Percentiles rank a stretch among this genome's conserved stretches.
These are phyloP conservation scores for Podospora pseudoanserina DNA, from an alignment of 495 filamentous ascomycete genomes.

Conservation along the genomic window DNA sequence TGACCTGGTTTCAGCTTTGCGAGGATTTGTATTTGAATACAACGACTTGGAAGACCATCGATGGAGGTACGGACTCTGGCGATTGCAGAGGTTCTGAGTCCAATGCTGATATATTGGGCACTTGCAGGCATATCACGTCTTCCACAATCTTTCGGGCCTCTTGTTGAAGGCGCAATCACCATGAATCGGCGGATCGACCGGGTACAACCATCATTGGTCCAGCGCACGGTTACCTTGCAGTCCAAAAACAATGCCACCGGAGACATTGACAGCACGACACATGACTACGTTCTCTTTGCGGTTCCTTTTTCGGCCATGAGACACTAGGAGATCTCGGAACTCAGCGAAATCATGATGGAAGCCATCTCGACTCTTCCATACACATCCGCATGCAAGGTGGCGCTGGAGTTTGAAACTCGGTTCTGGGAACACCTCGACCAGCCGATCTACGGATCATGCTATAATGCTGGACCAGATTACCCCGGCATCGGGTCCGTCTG, in stretches of 20 bases:
- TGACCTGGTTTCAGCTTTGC: slow-evolving; percentile 30
- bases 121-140: slow-evolving; percentile 48
- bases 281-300: slow-evolving; percentile 63
- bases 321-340: slow-evolving; percentile 44
- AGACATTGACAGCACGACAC: slow-evolving; percentile 43
- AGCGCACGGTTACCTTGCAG: slow-evolving; percentile 30
- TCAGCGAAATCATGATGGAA: slow-evolving; percentile 45
- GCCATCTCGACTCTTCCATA: slow-evolving; percentile 61
- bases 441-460: slow-evolving; percentile 63
- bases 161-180: slow-evolving; percentile 51
- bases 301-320: slow-evolving; percentile 58
- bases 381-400: slow-evolving; percentile 58
- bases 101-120: background rate
- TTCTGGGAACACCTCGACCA: slow-evolving; percentile 65
- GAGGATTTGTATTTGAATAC: slow-evolving; percentile 59
- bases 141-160: slow-evolving; percentile 58
- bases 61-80: slow-evolving; percentile 37
- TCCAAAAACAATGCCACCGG: slow-evolving; percentile 33
- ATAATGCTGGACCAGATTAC: slow-evolving; percentile 49
- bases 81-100: background rate
- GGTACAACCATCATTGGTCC: slow-evolving; percentile 46
- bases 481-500: slow-evolving; percentile 56
- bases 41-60: slow-evolving; percentile 60
- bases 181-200: slow-evolving; percentile 51
- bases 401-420: slow-evolving; percentile 58